Evolutionary conservation across 2,329 filamentous ascomycete genomes (phyloP), one percentile per base, ranked within the genome.

Genomic region (Grosmannia clavigera): DNA sequence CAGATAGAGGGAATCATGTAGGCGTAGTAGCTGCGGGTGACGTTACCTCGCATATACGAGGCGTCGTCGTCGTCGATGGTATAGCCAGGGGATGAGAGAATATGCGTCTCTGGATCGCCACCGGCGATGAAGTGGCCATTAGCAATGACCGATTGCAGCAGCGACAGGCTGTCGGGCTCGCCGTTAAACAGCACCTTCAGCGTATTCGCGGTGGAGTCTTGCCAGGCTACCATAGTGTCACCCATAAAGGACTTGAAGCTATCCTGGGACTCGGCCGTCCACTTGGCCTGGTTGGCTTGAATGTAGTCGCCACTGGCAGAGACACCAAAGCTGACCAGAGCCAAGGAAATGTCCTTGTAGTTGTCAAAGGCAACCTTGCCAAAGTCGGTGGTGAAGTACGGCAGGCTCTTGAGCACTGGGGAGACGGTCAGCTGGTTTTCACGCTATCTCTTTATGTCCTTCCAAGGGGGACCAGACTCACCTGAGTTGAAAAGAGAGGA

Each of bases 111-210:
- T 22, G 22, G 22, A 22, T 25, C 38, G 10, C 57, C 54, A 29
- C 68, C 67, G 1, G 55, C 59, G 57, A 68, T 61, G 33, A 73
- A 61, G 48, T 70, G 66, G 27, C 72, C 71, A 53, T 68, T 64
- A 0, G 65, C 54, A 29, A 73, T 69, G 54, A 65, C 33, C 4
- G 59, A 55, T n/a, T 61, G 56, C 10, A 74, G 64, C 1, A 57
- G 25, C 4, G 64, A 40, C 55, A 73, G 52, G 6, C 64, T 64
- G 11, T 58, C 64, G 29, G 63, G 52, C 0, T 25, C 46, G 55
- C 69, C 71, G 59, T 65, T 57, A 38, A 71, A 70, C 2, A 72
- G 40, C 3, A 61, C 53, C 0, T 9, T 2, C 55, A 70, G 57
- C 5, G 64, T 22, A 3, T 51, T 7, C 3, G 59, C 54, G 12